phyloP scores from a whole-genome alignment of 176 grass and related monocot species.

The Musa acuminata region DNA sequence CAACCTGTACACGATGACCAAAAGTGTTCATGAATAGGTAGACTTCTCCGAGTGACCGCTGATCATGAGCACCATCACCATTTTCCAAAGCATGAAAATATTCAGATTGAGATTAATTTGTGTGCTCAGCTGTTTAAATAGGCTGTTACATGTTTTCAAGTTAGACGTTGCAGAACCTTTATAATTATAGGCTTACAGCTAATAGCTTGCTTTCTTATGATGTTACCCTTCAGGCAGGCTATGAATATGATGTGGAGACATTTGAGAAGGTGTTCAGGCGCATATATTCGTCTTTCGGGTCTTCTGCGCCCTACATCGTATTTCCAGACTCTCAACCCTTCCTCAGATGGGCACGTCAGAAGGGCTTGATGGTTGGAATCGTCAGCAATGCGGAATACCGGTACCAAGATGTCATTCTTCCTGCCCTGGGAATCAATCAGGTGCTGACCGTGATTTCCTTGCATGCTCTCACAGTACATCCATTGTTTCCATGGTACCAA shows the following conservation, averaged over 20 bases:
- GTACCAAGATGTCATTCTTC: conserved; percentile 82
- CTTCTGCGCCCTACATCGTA: conserved; percentile 64
- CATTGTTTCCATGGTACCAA: no score
- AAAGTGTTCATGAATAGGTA: no score
- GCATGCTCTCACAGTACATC: background rate
- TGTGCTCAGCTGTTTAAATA: background rate
- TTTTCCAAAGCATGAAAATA: background rate
- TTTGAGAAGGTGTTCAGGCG: conserved; percentile 93
- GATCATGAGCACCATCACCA: background rate
- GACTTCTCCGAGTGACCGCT: no score
- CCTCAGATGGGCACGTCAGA: conserved; percentile 54
- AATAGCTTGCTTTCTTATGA: background rate
- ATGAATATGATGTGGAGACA: conserved; percentile 86
- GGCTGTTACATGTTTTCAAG: background rate
- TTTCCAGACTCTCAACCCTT: conserved; percentile 80
- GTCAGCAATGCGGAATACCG: conserved; percentile 94
- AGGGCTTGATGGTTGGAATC: conserved; percentile 68
- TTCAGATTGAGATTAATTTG: background rate
- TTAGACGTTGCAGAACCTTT: background rate
- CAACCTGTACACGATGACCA: no score
- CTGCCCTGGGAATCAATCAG: conserved; percentile 60
- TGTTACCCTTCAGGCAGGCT: conserved; percentile 61
- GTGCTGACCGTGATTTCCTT: background rate
- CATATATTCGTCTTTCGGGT: conserved; percentile 90
- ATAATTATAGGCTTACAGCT: background rate